Evolutionary conservation across 148 eudicot species (phyloP), one percentile per base, ranked within the genome.

Genomic region (Polygonum aviculare): DNA sequence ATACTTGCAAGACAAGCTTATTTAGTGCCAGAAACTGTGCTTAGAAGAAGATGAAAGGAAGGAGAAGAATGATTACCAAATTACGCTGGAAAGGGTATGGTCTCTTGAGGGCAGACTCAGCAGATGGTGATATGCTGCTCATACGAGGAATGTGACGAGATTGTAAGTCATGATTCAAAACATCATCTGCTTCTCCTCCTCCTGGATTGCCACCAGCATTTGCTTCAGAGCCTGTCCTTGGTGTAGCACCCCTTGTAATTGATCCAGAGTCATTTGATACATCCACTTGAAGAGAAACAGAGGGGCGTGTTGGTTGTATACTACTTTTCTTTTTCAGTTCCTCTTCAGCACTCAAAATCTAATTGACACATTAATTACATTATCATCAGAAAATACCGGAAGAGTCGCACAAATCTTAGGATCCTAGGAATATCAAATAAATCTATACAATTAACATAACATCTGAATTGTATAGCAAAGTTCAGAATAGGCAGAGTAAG

Each of bases 331-430:
- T 87, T 83, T 90, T 90, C 35, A 96, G 79, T 76, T 93, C 97
- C 80, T 96, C 99, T 88, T 96, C 99, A 54, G 93, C 97, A 85
- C 78, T 91, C 85, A 90, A 78, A 76, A 96, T 93, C 99, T 96
- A 67, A 73, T 79, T 15, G 72, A 36, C 21, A 21, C 2, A 35
- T 2, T 11, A 7, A 63, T 65, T n/a, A 65, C 18, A 35, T 65
- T 31, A 35, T 65, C 8, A 3, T 35, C 44, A 65, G 71, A 65
- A 36, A 33, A 63, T 65, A 40, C 15, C 40, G 59, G 48, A 65
- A 49, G 10, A 38, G 40, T 60, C 22, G 48, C 48, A 73, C 7
- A 76, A 8, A 31, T 50, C 5, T 35, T 41, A 44, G 44, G 51
- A 14, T 31, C 44, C 16, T 21, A 77, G 69, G 74, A 50, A 21